Conservation (phyloP, 2,329 filamentous ascomycete species). For the Microcyclosporella mali region DNA sequence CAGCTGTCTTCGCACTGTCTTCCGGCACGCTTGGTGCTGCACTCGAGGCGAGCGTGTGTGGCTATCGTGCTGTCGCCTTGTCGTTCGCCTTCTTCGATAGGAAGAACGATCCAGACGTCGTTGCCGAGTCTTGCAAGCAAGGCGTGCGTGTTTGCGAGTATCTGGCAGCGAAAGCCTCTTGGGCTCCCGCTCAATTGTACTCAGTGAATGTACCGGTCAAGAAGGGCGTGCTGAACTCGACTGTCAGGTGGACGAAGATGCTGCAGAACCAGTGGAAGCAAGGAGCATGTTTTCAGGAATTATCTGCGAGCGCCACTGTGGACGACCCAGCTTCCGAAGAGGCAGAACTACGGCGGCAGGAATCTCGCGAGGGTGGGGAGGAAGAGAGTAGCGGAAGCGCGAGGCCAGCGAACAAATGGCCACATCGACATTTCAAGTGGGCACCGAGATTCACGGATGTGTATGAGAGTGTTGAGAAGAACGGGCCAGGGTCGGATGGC, state of each 20-base stretch:
- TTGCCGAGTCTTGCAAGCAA: conserved; percentile 68
- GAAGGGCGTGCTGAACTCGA: conserved; percentile 60
- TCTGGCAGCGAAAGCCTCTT: conserved; percentile 66
- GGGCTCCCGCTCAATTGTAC: conserved; percentile 61
- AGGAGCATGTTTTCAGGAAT: conserved; percentile 81
- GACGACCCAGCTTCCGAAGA: conserved; percentile 61
- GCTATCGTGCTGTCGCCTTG: conserved; percentile 63
- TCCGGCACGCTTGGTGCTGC: conserved; percentile 47
- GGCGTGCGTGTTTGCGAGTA: conserved; percentile 73
- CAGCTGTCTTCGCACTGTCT: conserved; percentile 45
- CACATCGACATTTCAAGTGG: conserved; percentile 92
- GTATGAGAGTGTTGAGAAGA: conserved; percentile 75
- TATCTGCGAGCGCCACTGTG: conserved; percentile 55
- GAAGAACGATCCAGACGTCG: conserved; percentile 76
- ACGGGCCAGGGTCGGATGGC: conserved; percentile 77
- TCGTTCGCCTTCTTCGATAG: conserved; percentile 84
- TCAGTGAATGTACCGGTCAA: conserved; percentile 84
- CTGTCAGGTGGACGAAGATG: conserved; percentile 77
- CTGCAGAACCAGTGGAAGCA: conserved; percentile 83
- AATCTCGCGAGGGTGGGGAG: conserved; percentile 32
- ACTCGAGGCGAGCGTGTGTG: conserved; percentile 45
- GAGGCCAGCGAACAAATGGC: conserved; percentile 44
- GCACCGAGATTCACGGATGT: conserved; percentile 81
- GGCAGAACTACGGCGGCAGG: conserved; percentile 62
- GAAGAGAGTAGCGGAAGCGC: conserved; percentile 34